A percentile compares a stretch with the other conserved stretches of the same genome.
These are phyloP conservation scores for Candida sp. DNA, from an alignment of 1,139 yeast species.

Conservation along the genomic window DNA sequence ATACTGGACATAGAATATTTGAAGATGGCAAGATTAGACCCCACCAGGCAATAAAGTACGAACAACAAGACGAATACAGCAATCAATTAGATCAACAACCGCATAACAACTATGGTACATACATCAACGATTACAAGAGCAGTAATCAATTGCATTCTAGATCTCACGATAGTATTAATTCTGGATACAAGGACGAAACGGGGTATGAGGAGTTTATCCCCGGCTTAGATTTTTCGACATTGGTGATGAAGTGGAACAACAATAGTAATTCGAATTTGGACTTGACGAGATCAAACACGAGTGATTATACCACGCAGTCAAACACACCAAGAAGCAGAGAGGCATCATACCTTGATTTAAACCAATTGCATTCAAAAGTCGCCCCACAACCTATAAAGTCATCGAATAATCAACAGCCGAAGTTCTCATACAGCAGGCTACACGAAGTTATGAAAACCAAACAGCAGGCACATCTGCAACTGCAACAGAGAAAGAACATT, in stretches of 20 bases:
- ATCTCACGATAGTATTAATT: constrained; percentile 30
- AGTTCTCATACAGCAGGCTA: constrained; percentile 27
- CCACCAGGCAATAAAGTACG: constrained; percentile 11
- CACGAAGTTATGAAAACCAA: constrained; percentile 32
- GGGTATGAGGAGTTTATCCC: constrained; percentile 78
- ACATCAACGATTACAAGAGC: neutral
- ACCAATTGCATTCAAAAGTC: constrained; percentile 50
- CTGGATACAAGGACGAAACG: constrained; percentile 14
- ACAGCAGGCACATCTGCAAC: constrained; percentile 13
- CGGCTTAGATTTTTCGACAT: constrained; percentile 57
- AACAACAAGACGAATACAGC: neutral
- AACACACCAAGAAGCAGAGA: constrained; percentile 32
- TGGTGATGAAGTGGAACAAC: constrained; percentile 43
- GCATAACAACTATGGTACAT: neutral
- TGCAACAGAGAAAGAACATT: neutral
- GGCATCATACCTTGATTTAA: constrained; percentile 44
- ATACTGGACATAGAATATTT: constrained; percentile 52
- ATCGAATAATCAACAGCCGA: constrained; percentile 12
- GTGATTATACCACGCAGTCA: constrained; percentile 19
- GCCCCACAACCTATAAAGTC: constrained; percentile 47
- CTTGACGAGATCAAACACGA: constrained; percentile 11
- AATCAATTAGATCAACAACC: neutral
- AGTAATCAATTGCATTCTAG: constrained; percentile 27
- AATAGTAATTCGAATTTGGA: constrained; percentile 12
- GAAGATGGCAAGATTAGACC: constrained; percentile 55